These are phyloP conservation scores for Gossypium rotundifolium DNA, from an alignment of 345 rosid species.

Conservation along the genomic window DNA sequence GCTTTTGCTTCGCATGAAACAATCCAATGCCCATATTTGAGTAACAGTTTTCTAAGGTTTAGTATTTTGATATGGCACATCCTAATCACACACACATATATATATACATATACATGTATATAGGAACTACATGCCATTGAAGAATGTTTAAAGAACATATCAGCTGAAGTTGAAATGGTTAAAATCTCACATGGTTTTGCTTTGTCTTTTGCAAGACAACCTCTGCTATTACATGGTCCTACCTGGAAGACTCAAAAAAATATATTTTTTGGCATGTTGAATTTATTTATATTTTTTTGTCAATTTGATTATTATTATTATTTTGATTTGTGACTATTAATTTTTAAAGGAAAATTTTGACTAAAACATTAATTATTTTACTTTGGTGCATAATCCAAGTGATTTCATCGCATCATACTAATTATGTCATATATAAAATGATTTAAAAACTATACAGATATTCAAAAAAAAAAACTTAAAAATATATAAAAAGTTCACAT, in stretches of 20 bases:
- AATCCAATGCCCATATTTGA: conserved; percentile 56
- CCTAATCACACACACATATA: not conserved
- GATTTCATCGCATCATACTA: no score
- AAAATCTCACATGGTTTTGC: conserved; percentile 17
- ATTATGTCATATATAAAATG: no score
- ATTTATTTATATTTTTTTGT: no score
- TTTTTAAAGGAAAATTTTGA: no score
- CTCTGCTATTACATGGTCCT: not conserved
- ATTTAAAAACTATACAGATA: no score
- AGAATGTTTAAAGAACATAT: conserved; percentile 1
- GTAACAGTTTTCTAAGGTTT: not conserved
- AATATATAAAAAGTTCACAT: no score
- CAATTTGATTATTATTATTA: no score
- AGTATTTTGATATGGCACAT: not conserved
- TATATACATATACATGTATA: not conserved
- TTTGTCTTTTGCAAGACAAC: conserved; percentile 9
- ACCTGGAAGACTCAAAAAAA: not conserved
- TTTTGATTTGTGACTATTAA: no score
- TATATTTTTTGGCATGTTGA: not conserved
- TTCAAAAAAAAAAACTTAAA: no score
- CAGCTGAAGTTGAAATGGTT: conserved; percentile 8
- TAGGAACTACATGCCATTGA: not conserved
- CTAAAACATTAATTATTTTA: no score
- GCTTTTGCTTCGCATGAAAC: conserved; percentile 64
- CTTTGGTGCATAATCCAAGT: accelerated